A percentile compares a stretch with the other conserved stretches of the same genome.
These are phyloP conservation scores for Gossypium ekmanianum DNA, from an alignment of 345 rosid genomes.

Conservation along the genomic window DNA sequence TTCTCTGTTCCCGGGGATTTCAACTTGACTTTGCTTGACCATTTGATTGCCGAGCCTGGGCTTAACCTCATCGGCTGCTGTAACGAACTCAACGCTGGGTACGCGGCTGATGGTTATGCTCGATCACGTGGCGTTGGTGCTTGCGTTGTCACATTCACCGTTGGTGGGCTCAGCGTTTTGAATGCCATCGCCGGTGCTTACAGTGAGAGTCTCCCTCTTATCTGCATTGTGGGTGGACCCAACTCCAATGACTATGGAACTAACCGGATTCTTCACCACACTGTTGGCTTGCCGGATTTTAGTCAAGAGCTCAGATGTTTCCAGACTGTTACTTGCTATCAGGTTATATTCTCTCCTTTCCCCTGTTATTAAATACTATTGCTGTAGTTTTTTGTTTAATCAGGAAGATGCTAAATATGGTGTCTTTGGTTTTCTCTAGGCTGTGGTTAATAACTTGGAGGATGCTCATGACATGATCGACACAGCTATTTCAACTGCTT, in stretches of 20 bases:
- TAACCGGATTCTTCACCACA: conserved; percentile 70
- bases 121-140: conserved; percentile 69
- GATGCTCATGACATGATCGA: conserved; percentile 73
- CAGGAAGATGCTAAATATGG: neutral
- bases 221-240: conserved; percentile 84
- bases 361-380: neutral
- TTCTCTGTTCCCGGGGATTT: conserved; percentile 80
- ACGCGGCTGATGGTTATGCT: conserved; percentile 79
- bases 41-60: conserved; percentile 67
- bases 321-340: conserved; percentile 65
- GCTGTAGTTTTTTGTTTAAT: neutral
- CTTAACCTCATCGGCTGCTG: conserved; percentile 67
- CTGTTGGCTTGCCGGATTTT: conserved; percentile 71
- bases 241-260: conserved; percentile 84
- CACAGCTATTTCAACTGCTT: conserved; percentile 65
- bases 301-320: conserved; percentile 69
- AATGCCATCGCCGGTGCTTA: conserved; percentile 87
- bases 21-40: conserved; percentile 73
- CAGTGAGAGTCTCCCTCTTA: conserved; percentile 71
- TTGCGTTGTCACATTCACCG: conserved; percentile 74
- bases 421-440: conserved; percentile 32
- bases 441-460: conserved; percentile 72
- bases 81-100: conserved; percentile 82
- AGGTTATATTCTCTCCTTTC: conserved; percentile 25
- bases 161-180: conserved; percentile 70